A percentile compares a stretch with the other conserved stretches of the same genome.
Evolutionary conservation across 768 basidiomycete species (phyloP).

Genomic region (Kwoniella shandongensis): DNA sequence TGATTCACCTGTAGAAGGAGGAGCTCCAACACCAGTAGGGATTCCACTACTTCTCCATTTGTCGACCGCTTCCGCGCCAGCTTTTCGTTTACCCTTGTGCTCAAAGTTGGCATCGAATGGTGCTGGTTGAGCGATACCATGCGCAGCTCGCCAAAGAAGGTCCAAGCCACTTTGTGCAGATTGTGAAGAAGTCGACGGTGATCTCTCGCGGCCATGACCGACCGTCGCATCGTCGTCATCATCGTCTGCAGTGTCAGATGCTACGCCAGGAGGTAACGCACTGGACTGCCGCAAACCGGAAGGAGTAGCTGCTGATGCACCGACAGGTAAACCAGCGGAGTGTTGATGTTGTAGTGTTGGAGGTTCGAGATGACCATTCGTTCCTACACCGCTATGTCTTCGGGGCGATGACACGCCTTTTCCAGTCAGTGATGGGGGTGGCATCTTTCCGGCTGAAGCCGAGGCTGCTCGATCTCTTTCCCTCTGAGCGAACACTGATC

Average conservation of each 20-base stretch:
- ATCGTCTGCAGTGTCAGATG: constrained; percentile 29
- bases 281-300: constrained; percentile 22
- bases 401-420: constrained; percentile 14
- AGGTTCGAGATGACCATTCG: not conserved
- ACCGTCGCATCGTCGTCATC: constrained; percentile 47
- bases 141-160: constrained; percentile 34
- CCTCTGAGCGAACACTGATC: constrained; percentile 2
- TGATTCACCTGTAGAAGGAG: not conserved
- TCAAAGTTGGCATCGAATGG: constrained; percentile 23
- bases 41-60: constrained; percentile 44
- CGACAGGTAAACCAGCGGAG: constrained; percentile 23
- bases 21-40: constrained; percentile 22
- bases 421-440: constrained; percentile 25
- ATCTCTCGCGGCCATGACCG: constrained; percentile 38
- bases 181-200: constrained; percentile 37
- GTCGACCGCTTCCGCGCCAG: constrained; percentile 43
- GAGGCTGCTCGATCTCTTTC: constrained; percentile 2
- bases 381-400: constrained; percentile 2
- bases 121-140: constrained; percentile 6
- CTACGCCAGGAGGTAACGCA: constrained; percentile 24
- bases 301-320: constrained; percentile 26
- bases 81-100: constrained; percentile 44
- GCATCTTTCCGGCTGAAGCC: constrained; percentile 27
- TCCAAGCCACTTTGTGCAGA: constrained; percentile 45
- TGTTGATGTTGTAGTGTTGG: constrained; percentile 11